Evolutionary conservation across 352 stramenopile species (phyloP).

Genomic region (Globisporangium mamillatum): DNA sequence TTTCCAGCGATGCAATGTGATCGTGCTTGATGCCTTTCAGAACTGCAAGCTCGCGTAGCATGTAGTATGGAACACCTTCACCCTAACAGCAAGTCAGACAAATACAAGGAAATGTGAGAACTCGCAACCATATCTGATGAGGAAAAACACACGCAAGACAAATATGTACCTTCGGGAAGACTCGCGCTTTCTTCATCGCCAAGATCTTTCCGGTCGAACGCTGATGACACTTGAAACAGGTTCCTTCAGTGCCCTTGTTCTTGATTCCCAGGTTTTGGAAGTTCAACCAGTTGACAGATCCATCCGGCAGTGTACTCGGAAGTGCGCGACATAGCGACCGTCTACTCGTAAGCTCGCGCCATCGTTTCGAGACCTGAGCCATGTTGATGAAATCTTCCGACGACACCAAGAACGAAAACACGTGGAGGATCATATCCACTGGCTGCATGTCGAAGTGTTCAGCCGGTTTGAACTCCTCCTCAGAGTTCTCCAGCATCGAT

Average conservation of each 20-base stretch:
- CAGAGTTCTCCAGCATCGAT: constrained; percentile 32
- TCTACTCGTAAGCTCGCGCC: constrained; percentile 73
- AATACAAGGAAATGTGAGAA: constrained; percentile 12
- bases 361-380: constrained; percentile 74
- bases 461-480: constrained; percentile 33
- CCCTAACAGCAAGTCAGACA: constrained; percentile 32
- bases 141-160: background rate
- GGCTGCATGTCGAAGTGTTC: constrained; percentile 86
- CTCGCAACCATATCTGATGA: background rate
- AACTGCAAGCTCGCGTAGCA: constrained; percentile 88
- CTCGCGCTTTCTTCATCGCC: constrained; percentile 86
- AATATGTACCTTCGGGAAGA: constrained; percentile 75
- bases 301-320: constrained; percentile 60
- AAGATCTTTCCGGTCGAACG: constrained; percentile 82
- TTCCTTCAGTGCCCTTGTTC: constrained; percentile 89
- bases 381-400: constrained; percentile 69
- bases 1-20: constrained; percentile 85
- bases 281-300: constrained; percentile 83
- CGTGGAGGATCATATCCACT: constrained; percentile 85
- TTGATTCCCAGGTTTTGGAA: constrained; percentile 89
- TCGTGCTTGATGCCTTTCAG: constrained; percentile 86
- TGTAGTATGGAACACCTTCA: constrained; percentile 92
- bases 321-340: constrained; percentile 70
- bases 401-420: constrained; percentile 83
- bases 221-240: constrained; percentile 85